phyloP scores from a whole-genome alignment of 2,329 filamentous ascomycete genomes.

The Neonectria hederae region DNA sequence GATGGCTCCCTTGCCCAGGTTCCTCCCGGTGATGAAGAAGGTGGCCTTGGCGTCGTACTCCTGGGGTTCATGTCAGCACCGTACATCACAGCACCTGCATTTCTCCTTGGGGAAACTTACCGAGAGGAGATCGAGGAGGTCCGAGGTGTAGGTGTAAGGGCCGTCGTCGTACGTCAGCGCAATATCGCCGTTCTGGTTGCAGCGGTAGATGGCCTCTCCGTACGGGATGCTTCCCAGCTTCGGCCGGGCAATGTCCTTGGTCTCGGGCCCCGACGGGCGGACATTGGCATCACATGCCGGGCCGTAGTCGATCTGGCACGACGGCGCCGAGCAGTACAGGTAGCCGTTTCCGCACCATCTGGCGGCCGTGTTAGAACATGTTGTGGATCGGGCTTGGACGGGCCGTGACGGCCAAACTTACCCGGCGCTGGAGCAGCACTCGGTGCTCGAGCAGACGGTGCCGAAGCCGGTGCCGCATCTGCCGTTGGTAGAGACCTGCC shows the following conservation, averaged over 20 bases:
- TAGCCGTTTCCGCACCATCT: slow-evolving; percentile 65
- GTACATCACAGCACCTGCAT: background rate
- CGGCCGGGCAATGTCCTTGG: slow-evolving; percentile 60
- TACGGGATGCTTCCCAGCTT: slow-evolving; percentile 64
- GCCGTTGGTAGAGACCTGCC: slow-evolving; percentile 48
- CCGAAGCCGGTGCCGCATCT: slow-evolving; percentile 53
- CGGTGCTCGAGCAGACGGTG: slow-evolving; percentile 45
- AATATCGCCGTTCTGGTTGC: slow-evolving; percentile 47
- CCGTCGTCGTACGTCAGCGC: slow-evolving; percentile 60
- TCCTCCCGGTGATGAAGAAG: slow-evolving; percentile 50
- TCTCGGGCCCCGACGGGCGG: slow-evolving; percentile 62
- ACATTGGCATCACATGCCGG: slow-evolving; percentile 68
- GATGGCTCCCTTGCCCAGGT: slow-evolving; percentile 54
- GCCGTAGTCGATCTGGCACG: slow-evolving; percentile 70
- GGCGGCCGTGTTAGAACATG: background rate
- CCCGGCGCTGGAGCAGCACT: slow-evolving; percentile 57
- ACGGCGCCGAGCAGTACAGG: slow-evolving; percentile 68
- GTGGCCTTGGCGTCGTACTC: slow-evolving; percentile 49
- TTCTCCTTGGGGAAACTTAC: slow-evolving; percentile 18
- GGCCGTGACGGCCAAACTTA: slow-evolving; percentile 34
- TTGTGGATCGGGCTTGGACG: background rate
- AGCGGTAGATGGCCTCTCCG: slow-evolving; percentile 60
- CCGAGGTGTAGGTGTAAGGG: slow-evolving; percentile 53
- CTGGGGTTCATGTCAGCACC: slow-evolving; percentile 30
- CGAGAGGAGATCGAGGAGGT: slow-evolving; percentile 51